phyloP scores from a whole-genome alignment of 176 grass and related monocot species.

The Microstegium vimineum region DNA sequence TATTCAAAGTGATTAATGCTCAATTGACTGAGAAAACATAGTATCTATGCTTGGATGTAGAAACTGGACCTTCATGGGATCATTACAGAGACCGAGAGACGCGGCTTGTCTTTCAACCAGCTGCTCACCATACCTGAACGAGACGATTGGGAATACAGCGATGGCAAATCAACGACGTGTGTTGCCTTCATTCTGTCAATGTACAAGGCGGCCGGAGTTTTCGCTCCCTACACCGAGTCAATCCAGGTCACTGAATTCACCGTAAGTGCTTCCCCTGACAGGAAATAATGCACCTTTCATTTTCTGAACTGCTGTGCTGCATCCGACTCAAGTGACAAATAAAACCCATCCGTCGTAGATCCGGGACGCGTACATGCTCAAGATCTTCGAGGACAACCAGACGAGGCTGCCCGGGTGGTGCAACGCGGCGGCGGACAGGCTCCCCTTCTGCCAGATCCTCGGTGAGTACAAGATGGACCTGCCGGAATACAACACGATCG shows the following conservation, averaged over 20 bases:
- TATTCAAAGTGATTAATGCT: not conserved
- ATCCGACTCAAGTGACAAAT: not conserved
- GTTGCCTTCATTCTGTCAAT: slow-evolving; percentile 85
- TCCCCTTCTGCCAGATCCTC: slow-evolving; percentile 90
- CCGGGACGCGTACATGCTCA: slow-evolving; percentile 92
- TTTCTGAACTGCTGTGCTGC: not conserved
- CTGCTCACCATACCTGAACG: slow-evolving; percentile 82
- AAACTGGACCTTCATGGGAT: slow-evolving; percentile 80
- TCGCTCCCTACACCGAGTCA: slow-evolving; percentile 62
- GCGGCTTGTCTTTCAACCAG: slow-evolving; percentile 89
- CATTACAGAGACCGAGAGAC: slow-evolving; percentile 72
- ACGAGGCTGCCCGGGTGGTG: slow-evolving; percentile 82
- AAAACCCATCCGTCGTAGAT: slow-evolving; percentile 28
- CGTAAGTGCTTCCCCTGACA: slow-evolving; percentile 34
- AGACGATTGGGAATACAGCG: slow-evolving; percentile 97
- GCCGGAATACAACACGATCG: slow-evolving; percentile 86
- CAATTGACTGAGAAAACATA: not conserved
- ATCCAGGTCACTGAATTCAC: slow-evolving; percentile 99
- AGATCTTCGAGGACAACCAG: slow-evolving; percentile 89
- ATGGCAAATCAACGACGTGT: slow-evolving; percentile 93
- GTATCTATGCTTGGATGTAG: slow-evolving; percentile 32
- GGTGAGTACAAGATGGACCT: slow-evolving; percentile 89
- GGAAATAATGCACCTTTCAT: not conserved
- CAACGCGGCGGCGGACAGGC: slow-evolving; percentile 42
- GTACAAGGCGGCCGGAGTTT: slow-evolving; percentile 89